Base-by-base conservation (phyloP, 768 basidiomycete genomes). In the Krasilnikovozyma curviuscula region DNA sequence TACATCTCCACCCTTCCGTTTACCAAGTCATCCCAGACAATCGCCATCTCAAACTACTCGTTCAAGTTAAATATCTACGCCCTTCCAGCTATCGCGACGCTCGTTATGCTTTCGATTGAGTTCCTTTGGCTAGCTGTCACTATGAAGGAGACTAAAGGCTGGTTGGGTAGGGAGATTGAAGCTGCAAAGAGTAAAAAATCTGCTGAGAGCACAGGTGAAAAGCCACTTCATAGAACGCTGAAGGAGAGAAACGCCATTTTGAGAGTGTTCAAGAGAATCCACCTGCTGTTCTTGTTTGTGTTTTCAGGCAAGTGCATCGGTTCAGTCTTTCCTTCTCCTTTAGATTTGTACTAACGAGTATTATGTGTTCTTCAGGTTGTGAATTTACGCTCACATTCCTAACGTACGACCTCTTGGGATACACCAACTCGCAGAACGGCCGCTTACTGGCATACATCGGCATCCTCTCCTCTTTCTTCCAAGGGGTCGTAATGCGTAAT, bases 361-460 rank as follows among this genome's bases (percentile, higher is more conserved):
- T 32, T 16, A 21, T n/a, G n/a, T n/a, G n/a, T 23, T 25, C 14
- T 43, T 34, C 12, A 21, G 34, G 6, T 2, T 3, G 1, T 18
- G 9, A 10, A 5, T 5, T n/a, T 34, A 34, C 18, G 18, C 12
- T 21, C 29, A 50, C 33, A 9, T 50, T 50, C 39, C 44, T 50
- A 16, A 50, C 49, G 6, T 52, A 47, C 40, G 50, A 52, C 29
- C 40, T 88, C 40, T 74, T 86, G 40, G 82, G 85, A 63, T 85
- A 82, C 83, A 77, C 73, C 59, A 88, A 88, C 64, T 77, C 71
- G 55, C 80, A 89, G 58, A 91, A 89, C 54, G 86, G 86, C 16
- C 71, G 71, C 49, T 72, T 91, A 31, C 81, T 89, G 28, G 21
- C 45, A n/a, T 43, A 78, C 32, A 91, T 97, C 55, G 91, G 91